phyloP scores from a whole-genome alignment of 2,329 filamentous ascomycete species.

The Penicillium sp. region DNA sequence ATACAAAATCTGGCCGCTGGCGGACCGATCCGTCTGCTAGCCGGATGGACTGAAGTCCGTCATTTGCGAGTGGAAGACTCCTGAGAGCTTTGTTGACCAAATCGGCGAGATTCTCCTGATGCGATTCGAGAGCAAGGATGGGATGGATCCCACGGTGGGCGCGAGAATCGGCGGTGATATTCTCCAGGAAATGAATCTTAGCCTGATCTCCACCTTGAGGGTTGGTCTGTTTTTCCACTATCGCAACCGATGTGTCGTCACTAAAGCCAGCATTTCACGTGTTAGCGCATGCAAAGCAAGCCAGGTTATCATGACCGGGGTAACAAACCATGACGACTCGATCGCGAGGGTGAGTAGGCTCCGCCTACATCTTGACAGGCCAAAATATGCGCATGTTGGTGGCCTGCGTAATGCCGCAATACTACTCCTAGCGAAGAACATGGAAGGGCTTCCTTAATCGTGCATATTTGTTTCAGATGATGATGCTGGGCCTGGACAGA shows the following conservation, averaged over 20 bases:
- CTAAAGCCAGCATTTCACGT: conserved; percentile 32
- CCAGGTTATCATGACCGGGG: not conserved
- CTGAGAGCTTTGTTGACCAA: conserved; percentile 61
- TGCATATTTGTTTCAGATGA: no score
- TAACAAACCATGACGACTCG: conserved; percentile 41
- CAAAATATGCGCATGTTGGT: conserved; percentile 6
- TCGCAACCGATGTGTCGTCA: conserved; percentile 86
- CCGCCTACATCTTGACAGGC: conserved; percentile 10
- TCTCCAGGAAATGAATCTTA: conserved; percentile 69
- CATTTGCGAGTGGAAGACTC: conserved; percentile 43
- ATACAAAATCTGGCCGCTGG: conserved; percentile 70
- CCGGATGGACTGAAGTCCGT: conserved; percentile 10
- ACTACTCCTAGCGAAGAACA: conserved; percentile 21
- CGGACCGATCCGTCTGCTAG: conserved; percentile 26
- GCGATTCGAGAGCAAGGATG: conserved; percentile 65
- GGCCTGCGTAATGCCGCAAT: conserved; percentile 18
- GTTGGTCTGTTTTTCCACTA: conserved; percentile 56
- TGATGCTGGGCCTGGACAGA: not conserved
- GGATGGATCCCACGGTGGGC: conserved; percentile 75
- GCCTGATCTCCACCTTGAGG: conserved; percentile 32
- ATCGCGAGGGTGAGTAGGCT: conserved; percentile 42
- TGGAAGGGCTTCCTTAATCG: conserved; percentile 10
- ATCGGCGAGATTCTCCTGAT: conserved; percentile 62
- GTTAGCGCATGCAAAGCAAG: conserved; percentile 1
- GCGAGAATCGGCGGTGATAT: conserved; percentile 73